Conservation (phyloP, 805 yeast species). For the Lipomyces sp. region DNA sequence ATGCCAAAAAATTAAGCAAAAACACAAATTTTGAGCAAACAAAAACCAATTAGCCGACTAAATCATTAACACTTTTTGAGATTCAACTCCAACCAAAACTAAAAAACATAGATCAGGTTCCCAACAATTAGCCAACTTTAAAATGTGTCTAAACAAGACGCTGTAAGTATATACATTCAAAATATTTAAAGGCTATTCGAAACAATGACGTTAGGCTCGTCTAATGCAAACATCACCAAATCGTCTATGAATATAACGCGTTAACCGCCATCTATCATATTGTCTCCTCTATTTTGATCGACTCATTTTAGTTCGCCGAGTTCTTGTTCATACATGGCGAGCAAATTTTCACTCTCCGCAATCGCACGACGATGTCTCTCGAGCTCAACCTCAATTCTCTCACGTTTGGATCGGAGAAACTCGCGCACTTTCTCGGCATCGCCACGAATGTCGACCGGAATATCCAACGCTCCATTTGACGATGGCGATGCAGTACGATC, state of each 20-base stretch:
- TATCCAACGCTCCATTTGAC: conserved; percentile 28
- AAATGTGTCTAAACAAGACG: no score
- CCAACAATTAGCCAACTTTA: no score
- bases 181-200: neutral
- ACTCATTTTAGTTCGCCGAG: conserved; percentile 27
- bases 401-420: conserved; percentile 44
- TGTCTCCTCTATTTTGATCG: neutral
- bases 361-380: conserved; percentile 40
- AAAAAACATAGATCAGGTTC: no score
- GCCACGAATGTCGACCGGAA: conserved; percentile 41
- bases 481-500: conserved; percentile 6
- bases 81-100: no score
- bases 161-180: neutral
- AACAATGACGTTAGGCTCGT: neutral
- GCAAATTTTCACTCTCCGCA: conserved; percentile 40
- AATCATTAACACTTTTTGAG: no score
- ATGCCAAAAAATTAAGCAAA: no score
- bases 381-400: conserved; percentile 45
- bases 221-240: neutral
- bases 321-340: conserved; percentile 44
- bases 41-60: no score
- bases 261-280: neutral
- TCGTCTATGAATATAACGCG: neutral
- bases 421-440: conserved; percentile 43
- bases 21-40: no score